These are phyloP conservation scores for Hyaloperonospora brassicae DNA, from an alignment of 352 stramenopile species.

Conservation along the genomic window DNA sequence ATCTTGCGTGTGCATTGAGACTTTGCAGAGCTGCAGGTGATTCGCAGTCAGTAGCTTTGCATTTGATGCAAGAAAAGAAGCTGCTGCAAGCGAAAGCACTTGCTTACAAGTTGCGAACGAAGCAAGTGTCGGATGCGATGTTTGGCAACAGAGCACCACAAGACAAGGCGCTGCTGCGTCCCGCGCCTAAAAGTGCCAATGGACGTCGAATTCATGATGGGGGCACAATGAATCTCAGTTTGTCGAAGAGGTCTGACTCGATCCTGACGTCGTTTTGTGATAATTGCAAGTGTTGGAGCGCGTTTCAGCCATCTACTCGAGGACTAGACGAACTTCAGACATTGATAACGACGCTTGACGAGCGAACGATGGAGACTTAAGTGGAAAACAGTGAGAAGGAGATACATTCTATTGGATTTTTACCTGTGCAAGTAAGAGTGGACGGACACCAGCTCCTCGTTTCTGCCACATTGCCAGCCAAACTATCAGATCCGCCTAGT, in stretches of 20 bases:
- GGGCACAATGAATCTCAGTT: constrained; percentile 24
- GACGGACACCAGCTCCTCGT: not conserved
- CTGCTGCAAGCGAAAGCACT: constrained; percentile 59
- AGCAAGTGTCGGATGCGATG: constrained; percentile 66
- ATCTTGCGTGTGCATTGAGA: constrained; percentile 38
- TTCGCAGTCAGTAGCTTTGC: constrained; percentile 18
- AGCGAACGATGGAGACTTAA: not conserved
- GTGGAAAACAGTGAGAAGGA: constrained; percentile 12
- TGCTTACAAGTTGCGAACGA: constrained; percentile 61
- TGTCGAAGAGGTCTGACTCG: constrained; percentile 18
- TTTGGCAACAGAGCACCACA: constrained; percentile 33
- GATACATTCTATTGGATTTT: constrained; percentile 41
- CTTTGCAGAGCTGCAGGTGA: constrained; percentile 9
- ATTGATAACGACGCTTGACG: constrained; percentile 16
- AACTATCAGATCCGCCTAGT: constrained; percentile 15
- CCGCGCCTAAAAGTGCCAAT: constrained; percentile 1
- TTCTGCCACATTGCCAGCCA: constrained; percentile 8
- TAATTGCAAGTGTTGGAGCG: constrained; percentile 29
- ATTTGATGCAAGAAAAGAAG: constrained; percentile 48
- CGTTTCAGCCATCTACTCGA: constrained; percentile 34
- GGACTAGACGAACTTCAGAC: constrained; percentile 34
- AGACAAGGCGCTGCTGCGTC: not conserved
- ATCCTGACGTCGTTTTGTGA: constrained; percentile 7
- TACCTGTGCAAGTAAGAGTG: constrained; percentile 25
- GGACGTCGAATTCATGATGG: constrained; percentile 14